These are phyloP conservation scores for Ensete glaucum DNA, from an alignment of 176 grass and related monocot species.

Conservation along the genomic window DNA sequence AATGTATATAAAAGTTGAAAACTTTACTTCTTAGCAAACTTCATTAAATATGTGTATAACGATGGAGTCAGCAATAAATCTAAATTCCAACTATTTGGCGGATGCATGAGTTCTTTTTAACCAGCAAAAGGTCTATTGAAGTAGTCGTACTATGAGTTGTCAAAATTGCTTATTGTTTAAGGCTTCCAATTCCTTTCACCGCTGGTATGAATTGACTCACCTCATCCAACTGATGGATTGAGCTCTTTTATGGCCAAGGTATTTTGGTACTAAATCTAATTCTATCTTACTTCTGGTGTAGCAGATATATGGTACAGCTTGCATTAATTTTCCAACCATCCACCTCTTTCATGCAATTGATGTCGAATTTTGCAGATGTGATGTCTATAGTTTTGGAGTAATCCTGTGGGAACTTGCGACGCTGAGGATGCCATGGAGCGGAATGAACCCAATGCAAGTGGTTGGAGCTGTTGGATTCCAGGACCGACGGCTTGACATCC, in stretches of 20 bases:
- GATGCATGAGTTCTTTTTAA: not conserved
- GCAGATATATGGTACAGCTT: not conserved
- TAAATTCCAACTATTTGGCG: no score
- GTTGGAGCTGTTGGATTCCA: conserved; percentile 98
- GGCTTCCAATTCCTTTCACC: no score
- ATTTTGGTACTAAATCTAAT: no score
- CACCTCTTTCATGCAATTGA: not conserved
- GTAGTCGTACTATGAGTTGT: no score
- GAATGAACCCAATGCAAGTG: conserved; percentile 99
- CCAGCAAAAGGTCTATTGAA: no score
- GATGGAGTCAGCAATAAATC: not conserved
- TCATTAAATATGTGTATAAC: not conserved
- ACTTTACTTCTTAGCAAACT: not conserved
- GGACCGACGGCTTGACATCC: conserved; percentile 76
- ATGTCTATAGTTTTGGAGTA: conserved; percentile 97
- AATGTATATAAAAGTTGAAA: not conserved
- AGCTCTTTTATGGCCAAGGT: not conserved
- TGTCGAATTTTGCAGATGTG: conserved; percentile 45
- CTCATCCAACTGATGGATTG: conserved; percentile 7
- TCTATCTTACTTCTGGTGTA: no score
- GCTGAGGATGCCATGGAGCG: conserved; percentile 85
- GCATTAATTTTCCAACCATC: not conserved
- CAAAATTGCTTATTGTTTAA: no score
- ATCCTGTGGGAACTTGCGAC: conserved; percentile 97
- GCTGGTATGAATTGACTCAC: not conserved